A percentile compares a stretch with the other conserved stretches of the same genome.
Evolutionary conservation across 495 filamentous ascomycete species (phyloP).

Genomic region (Talaromyces trachyspermus): DNA sequence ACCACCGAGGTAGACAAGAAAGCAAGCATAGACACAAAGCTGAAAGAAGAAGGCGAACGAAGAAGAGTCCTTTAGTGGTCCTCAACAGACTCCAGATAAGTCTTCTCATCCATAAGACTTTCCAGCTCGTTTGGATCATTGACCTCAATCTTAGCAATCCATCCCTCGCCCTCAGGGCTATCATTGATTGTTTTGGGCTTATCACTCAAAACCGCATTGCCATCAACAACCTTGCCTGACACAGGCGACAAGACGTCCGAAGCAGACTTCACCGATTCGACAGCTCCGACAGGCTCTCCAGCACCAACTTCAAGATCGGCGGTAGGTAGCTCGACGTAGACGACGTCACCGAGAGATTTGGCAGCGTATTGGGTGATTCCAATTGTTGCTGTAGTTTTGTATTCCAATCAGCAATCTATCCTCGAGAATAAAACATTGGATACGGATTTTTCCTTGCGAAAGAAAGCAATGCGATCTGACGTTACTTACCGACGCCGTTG

Average conservation of each 20-base stretch:
- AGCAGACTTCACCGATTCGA: constrained; percentile 96
- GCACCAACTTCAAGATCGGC: constrained; percentile 51
- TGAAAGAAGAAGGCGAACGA: too few species aligned
- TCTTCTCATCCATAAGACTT: constrained; percentile 60
- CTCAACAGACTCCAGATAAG: constrained; percentile 66
- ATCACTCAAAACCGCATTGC: constrained; percentile 69
- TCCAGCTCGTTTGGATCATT: constrained; percentile 63
- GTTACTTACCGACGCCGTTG: constrained; percentile 48
- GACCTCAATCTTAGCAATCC: constrained; percentile 85
- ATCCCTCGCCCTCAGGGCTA: constrained; percentile 76
- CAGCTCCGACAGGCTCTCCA: constrained; percentile 81
- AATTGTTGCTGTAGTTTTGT: constrained; percentile 51
- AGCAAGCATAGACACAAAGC: background rate
- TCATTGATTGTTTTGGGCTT: constrained; percentile 82
- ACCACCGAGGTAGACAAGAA: too few species aligned
- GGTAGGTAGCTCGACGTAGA: constrained; percentile 88
- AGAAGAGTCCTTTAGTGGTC: constrained; percentile 36
- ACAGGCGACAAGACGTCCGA: constrained; percentile 92
- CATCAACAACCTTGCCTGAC: constrained; percentile 60
- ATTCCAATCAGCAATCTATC: background rate
- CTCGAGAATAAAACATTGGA: background rate
- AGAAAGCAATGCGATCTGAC: too few species aligned
- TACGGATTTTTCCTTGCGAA: too few species aligned
- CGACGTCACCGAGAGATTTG: constrained; percentile 85
- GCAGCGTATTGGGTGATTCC: constrained; percentile 91